These are phyloP conservation scores for Ophiocordyceps sinensis DNA, from an alignment of 2,329 filamentous ascomycete genomes.

Conservation along the genomic window DNA sequence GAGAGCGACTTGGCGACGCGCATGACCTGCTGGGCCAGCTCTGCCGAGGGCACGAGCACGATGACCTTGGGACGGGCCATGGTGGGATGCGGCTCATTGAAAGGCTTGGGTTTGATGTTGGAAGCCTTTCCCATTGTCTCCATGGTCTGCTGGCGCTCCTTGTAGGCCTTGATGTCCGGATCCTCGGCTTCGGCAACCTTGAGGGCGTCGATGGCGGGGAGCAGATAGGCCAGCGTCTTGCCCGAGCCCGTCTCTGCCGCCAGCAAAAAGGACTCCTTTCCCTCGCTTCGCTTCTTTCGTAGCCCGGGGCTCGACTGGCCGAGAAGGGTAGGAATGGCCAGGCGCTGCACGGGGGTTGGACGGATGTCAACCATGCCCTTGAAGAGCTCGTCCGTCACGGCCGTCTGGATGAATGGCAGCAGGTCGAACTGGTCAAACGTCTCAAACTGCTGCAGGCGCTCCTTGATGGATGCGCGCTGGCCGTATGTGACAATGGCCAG, in stretches of 20 bases:
- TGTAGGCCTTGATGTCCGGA: constrained; percentile 40
- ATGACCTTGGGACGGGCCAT: constrained; percentile 70
- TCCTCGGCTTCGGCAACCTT: constrained; percentile 60
- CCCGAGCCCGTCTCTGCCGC: constrained; percentile 95
- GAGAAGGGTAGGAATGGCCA: constrained; percentile 74
- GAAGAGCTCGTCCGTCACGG: constrained; percentile 59
- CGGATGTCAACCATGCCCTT: constrained; percentile 58
- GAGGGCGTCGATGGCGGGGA: constrained; percentile 72
- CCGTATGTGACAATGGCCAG: constrained; percentile 66
- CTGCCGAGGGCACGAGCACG: constrained; percentile 81
- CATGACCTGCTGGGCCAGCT: constrained; percentile 81
- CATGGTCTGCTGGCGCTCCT: constrained; percentile 33
- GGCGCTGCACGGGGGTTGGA: constrained; percentile 78
- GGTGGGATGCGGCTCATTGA: constrained; percentile 57
- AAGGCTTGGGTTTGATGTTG: constrained; percentile 43
- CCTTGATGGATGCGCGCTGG: constrained; percentile 37
- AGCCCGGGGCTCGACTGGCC: constrained; percentile 28
- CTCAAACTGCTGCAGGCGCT: constrained; percentile 50
- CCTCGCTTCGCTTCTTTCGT: constrained; percentile 21
- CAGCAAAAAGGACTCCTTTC: constrained; percentile 49
- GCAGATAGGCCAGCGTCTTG: constrained; percentile 85
- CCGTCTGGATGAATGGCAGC: constrained; percentile 54
- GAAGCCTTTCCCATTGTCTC: constrained; percentile 13
- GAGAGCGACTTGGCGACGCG: constrained; percentile 67
- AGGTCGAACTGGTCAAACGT: constrained; percentile 72